Conservation (phyloP, 2,329 filamentous ascomycete species). For the Ceratocystis alfenasii region DNA sequence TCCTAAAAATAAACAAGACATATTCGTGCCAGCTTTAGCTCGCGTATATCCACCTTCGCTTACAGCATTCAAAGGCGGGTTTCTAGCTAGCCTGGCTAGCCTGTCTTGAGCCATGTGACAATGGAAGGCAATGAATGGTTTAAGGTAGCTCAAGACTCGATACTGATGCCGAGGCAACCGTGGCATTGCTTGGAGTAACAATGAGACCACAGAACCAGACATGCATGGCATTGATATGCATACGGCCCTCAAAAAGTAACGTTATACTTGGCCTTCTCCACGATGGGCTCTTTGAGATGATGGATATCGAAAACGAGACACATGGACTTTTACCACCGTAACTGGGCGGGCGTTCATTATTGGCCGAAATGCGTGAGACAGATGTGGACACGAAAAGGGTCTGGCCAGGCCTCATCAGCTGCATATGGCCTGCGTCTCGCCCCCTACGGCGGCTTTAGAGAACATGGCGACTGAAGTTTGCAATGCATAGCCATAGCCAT, state of each 20-base stretch:
- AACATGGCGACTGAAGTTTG: not conserved
- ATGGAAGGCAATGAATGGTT: not conserved
- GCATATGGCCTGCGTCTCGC: not conserved
- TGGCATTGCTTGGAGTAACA: not conserved
- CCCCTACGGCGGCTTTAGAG: not conserved
- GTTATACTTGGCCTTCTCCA: not conserved
- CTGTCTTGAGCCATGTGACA: not conserved
- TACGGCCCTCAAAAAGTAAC: not conserved
- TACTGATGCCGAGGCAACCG: not conserved
- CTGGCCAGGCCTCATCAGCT: not conserved
- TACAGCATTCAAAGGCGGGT: not conserved
- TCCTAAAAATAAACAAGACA: not conserved
- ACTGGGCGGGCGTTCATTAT: not conserved
- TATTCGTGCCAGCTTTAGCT: not conserved
- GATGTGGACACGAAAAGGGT: not conserved
- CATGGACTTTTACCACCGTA: not conserved
- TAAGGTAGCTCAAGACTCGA: not conserved
- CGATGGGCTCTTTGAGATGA: not conserved
- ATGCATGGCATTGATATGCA: not conserved
- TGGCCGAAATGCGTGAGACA: not conserved
- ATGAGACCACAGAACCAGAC: not conserved
- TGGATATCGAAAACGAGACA: not conserved
- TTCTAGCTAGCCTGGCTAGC: not conserved
- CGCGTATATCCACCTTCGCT: not conserved
- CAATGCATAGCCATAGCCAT: not conserved